Percentiles rank a stretch among this genome's conserved stretches.
Conservation (phyloP, 495 filamentous ascomycete genomes). For the Aspergillus avenaceus region DNA sequence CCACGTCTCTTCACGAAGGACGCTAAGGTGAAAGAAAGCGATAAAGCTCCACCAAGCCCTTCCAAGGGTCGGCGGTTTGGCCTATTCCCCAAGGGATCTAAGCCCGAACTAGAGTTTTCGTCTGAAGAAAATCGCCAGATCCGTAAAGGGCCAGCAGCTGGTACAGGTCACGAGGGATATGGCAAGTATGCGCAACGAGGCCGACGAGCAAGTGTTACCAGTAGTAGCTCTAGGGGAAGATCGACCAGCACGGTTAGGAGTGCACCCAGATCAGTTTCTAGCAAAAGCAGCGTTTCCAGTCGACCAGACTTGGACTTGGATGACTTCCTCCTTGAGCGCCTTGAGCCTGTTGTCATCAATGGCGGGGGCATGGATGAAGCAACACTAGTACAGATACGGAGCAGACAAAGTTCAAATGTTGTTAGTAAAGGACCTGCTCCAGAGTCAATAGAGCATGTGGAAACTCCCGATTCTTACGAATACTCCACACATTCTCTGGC, state of each 20-base stretch:
- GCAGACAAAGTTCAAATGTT: conserved; percentile 55
- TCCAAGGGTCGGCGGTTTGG: conserved; percentile 59
- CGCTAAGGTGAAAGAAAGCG: conserved; percentile 9
- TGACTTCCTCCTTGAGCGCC: conserved; percentile 68
- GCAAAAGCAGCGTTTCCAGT: conserved; percentile 51
- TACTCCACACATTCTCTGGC: conserved; percentile 34
- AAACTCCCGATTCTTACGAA: conserved; percentile 20
- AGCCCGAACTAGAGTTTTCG: conserved; percentile 53
- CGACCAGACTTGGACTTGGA: conserved; percentile 55
- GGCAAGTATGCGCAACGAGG: conserved; percentile 62
- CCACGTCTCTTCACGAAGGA: conserved; percentile 26
- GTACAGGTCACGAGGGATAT: conserved; percentile 96
- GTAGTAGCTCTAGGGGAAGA: conserved; percentile 42
- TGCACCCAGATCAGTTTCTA: conserved; percentile 40
- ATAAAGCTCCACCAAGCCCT: conserved; percentile 22
- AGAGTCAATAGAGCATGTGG: conserved; percentile 12
- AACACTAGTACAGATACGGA: conserved; percentile 57
- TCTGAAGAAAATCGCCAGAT: conserved; percentile 50
- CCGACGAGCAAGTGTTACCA: conserved; percentile 46
- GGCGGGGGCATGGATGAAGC: conserved; percentile 57
- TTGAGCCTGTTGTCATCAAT: conserved; percentile 83
- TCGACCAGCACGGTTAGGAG: conserved; percentile 55
- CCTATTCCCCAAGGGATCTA: conserved; percentile 71
- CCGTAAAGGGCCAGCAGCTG: conserved; percentile 82
- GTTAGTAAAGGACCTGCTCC: conserved; percentile 48